A percentile compares a stretch with the other conserved stretches of the same genome.
Evolutionary conservation across 2,329 filamentous ascomycete genomes (phyloP).

Genomic region (Sporothrix pseudoabietina): DNA sequence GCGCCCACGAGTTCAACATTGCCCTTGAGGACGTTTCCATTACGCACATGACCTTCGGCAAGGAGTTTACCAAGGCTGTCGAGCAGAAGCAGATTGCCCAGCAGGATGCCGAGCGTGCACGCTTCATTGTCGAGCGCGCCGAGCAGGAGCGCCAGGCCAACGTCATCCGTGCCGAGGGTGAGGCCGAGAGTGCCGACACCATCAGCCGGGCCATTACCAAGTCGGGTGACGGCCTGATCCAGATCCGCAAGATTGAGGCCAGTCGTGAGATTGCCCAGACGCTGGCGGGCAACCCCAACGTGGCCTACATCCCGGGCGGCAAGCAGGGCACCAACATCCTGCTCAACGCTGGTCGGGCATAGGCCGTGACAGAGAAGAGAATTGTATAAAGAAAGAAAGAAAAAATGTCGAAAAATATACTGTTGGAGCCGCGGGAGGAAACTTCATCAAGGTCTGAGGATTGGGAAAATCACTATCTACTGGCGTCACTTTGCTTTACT

Average conservation of each 20-base stretch:
- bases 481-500: constrained; percentile 29
- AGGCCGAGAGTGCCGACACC: constrained; percentile 94
- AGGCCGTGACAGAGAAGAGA: constrained; percentile 27
- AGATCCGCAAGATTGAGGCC: constrained; percentile 97
- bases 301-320: constrained; percentile 87
- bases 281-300: constrained; percentile 86
- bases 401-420: not conserved
- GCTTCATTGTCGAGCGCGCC: constrained; percentile 97
- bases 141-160: constrained; percentile 99
- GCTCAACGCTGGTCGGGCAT: constrained; percentile 54
- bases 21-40: constrained; percentile 98
- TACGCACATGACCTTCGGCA: constrained; percentile 99
- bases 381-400: not conserved
- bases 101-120: constrained; percentile 94
- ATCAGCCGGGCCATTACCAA: constrained; percentile 90
- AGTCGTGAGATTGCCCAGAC: constrained; percentile 94
- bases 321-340: constrained; percentile 60
- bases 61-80: constrained; percentile 97
- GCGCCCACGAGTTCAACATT: constrained; percentile 97
- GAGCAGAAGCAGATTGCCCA: constrained; percentile 99
- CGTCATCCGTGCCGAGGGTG: constrained; percentile 96
- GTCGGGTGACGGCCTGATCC: constrained; percentile 87
- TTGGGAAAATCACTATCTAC: constrained; percentile 29
- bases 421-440: not conserved
- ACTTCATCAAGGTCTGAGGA: constrained; percentile 17